These are phyloP conservation scores for Aspergillus pseudonomiae DNA, from an alignment of 2,329 filamentous ascomycete genomes.

Conservation along the genomic window DNA sequence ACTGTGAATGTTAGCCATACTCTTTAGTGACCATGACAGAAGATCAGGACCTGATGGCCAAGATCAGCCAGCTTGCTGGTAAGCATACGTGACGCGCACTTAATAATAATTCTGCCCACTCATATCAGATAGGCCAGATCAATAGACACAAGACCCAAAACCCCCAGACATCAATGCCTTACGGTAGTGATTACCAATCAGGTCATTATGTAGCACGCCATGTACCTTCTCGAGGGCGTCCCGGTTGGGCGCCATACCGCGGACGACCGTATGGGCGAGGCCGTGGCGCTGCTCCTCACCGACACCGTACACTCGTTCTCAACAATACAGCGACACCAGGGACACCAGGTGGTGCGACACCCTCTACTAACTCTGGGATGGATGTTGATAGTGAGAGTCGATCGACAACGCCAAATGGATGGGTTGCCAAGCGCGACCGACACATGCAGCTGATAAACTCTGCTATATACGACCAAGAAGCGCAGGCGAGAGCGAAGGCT, in stretches of 20 bases:
- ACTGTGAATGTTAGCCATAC: slow-evolving; percentile 1
- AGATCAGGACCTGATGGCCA: slow-evolving; percentile 58
- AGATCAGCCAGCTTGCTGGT: slow-evolving; percentile 62
- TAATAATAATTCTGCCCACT: slow-evolving; percentile 28
- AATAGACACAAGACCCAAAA: slow-evolving; percentile 73
- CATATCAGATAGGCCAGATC: slow-evolving; percentile 65
- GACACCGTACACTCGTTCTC: slow-evolving; percentile 67
- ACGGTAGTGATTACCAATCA: slow-evolving; percentile 25
- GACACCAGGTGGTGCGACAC: slow-evolving; percentile 24
- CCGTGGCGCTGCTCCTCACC: slow-evolving; percentile 45
- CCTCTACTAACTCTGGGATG: slow-evolving; percentile 29
- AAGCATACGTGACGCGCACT: slow-evolving; percentile 46
- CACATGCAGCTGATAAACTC: slow-evolving; percentile 84
- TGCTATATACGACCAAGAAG: slow-evolving; percentile 74
- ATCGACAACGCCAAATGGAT: slow-evolving; percentile 49
- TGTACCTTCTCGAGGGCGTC: slow-evolving; percentile 31
- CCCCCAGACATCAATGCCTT: slow-evolving; percentile 24
- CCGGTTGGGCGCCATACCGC: slow-evolving; percentile 49
- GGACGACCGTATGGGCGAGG: slow-evolving; percentile 44
- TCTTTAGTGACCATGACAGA: slow-evolving; percentile 51
- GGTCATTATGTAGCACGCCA: slow-evolving; percentile 33
- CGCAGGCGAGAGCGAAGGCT: slow-evolving; percentile 67
- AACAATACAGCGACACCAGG: slow-evolving; percentile 49
- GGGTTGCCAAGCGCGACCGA: slow-evolving; percentile 73
- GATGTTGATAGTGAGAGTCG: slow-evolving; percentile 34